Percentiles rank a stretch among this genome's conserved stretches.
Evolutionary conservation across 2,329 filamentous ascomycete species (phyloP).

Genomic region (Mycosphaerella sp.): DNA sequence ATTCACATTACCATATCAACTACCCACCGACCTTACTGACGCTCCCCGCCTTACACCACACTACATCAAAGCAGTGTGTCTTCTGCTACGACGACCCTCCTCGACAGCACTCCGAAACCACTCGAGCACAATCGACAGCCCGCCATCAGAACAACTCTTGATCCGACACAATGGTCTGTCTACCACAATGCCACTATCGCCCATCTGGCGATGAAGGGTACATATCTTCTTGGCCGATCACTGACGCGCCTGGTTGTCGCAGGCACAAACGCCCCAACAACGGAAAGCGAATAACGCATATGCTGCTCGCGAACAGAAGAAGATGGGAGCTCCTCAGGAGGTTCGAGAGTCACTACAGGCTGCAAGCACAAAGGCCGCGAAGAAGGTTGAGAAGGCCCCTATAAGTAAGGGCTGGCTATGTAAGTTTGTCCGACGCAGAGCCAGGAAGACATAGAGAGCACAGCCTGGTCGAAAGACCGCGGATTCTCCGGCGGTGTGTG

Average conservation of each 20-base stretch:
- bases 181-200: not conserved
- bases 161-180: constrained; percentile 9
- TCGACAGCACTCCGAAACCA: not conserved
- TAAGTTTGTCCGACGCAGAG: constrained; percentile 39
- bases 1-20: not conserved
- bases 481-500: not conserved
- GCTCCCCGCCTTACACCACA: not conserved
- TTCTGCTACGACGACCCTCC: too few species aligned
- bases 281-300: constrained; percentile 75
- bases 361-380: constrained; percentile 42
- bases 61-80: not conserved
- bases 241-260: not conserved
- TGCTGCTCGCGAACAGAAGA: constrained; percentile 63
- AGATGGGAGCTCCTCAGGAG: constrained; percentile 59
- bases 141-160: not conserved
- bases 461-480: too few species aligned
- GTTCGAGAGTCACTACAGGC: constrained; percentile 41
- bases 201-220: not conserved
- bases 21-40: too few species aligned
- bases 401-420: constrained; percentile 55
- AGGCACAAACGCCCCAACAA: constrained; percentile 78
- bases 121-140: not conserved
- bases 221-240: not conserved
- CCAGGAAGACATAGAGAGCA: not conserved
- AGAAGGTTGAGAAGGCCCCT: constrained; percentile 38